Evolutionary conservation across 164 flowering plant genomes (phyloP).

Genomic region (Litsea cubeba): DNA sequence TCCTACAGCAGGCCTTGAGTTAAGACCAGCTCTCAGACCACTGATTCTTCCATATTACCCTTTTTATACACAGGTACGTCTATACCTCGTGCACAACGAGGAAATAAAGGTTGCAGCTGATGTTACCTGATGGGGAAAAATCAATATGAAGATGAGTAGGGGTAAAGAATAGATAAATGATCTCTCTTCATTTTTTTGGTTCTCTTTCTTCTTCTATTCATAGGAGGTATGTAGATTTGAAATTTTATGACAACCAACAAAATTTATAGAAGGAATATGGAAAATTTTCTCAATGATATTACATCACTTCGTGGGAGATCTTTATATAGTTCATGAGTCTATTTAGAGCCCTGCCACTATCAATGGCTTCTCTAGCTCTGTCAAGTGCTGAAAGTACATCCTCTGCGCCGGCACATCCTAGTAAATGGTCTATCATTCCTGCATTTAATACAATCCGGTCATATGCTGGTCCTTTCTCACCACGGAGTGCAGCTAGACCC

Average conservation of each 20-base stretch:
- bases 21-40: no score
- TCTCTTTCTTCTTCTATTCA: no score
- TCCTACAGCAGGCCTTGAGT: no score
- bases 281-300: not conserved
- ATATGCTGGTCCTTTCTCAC: constrained; percentile 91
- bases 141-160: not conserved
- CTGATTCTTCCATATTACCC: no score
- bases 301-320: constrained; percentile 50
- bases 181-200: no score
- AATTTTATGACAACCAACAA: no score
- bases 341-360: constrained; percentile 80
- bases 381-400: constrained; percentile 65
- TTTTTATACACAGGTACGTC: no score
- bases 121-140: not conserved
- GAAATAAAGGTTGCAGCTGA: no score
- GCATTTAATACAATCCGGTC: constrained; percentile 93
- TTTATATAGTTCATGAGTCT: constrained; percentile 74
- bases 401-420: constrained; percentile 87
- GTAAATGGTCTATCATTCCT: constrained; percentile 93
- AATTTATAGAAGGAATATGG: no score
- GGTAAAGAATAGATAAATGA: not conserved
- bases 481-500: constrained; percentile 84
- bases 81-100: no score
- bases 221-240: no score
- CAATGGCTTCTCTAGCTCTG: constrained; percentile 95